Evolutionary conservation across 805 yeast species (phyloP), one percentile per base, ranked within the genome.

Genomic region (Suhomyces tanzawaensis): DNA sequence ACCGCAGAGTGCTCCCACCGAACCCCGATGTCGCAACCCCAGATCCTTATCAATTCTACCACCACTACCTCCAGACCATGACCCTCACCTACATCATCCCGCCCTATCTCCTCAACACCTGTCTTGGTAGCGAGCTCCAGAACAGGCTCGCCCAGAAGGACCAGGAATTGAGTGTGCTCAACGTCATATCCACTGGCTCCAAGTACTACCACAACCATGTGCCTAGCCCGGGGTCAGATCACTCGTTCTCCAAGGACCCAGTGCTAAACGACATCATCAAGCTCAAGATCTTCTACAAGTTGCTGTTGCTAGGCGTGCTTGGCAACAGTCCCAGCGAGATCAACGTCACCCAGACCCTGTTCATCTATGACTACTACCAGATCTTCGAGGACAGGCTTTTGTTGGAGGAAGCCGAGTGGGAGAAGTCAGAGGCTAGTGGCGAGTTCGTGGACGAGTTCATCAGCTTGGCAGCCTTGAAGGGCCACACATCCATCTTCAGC

Each of bases 91-190:
- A 67, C 44, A 52, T 65, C 17, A 64, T 69, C 11, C 74, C 74
- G 7, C 74, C 74, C 7, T 69, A 69, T 45, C 52, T 69, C 25
- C 62, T 69, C 13, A 52, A 65, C 35, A 62, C 72, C 4, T 55
- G 64, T 29, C 44, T 55, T 14, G 74, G 74, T 1, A 57, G 58
- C 4, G 49, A 51, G 33, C 49, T 66, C 11, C 58, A 62, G 36
- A 47, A 49, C 34, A 51, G 55, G 22, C 44, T 67, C 23, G 36
- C 44, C 17, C 34, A 37, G 24, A 35, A 47, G 27, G 55, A 60
- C 39, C 53, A 52, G 12, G 52, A 52, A 21, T 49, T 66, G 43
- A 59, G 56, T 4, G 33, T 38, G 22, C 36, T 47, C 17, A 66
- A 66, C 45, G 55, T 51, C 21, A 47, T 64, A 13, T 49, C 60